Percentiles rank a stretch among this genome's conserved stretches.
phyloP scores from a whole-genome alignment of 768 basidiomycete species.

The Lentinula edodes region DNA sequence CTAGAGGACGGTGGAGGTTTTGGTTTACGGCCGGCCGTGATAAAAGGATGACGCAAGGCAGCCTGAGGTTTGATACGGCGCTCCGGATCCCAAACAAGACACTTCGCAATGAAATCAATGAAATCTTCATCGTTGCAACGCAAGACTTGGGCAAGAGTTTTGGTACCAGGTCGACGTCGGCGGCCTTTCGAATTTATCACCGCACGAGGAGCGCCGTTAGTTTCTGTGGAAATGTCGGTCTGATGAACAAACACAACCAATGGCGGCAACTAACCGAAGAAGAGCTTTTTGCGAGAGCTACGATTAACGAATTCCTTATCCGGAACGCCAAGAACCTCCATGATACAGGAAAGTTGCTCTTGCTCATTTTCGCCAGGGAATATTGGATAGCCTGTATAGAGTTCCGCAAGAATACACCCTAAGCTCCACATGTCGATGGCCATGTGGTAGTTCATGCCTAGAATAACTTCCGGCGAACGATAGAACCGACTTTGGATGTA shows the following conservation, averaged over 20 bases:
- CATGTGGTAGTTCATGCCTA: constrained; percentile 99
- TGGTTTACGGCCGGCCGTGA: constrained; percentile 57
- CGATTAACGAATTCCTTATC: constrained; percentile 94
- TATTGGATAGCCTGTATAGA: constrained; percentile 96
- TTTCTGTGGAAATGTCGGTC: constrained; percentile 46
- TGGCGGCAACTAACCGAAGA: constrained; percentile 70
- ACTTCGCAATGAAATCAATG: constrained; percentile 94
- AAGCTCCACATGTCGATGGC: constrained; percentile 99
- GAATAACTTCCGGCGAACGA: constrained; percentile 98
- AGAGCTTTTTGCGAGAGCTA: constrained; percentile 88
- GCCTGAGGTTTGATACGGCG: constrained; percentile 90
- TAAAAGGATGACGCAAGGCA: constrained; percentile 88
- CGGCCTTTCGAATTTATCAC: constrained; percentile 97
- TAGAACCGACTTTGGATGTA: constrained; percentile 99
- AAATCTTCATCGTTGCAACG: constrained; percentile 93
- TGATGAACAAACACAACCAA: constrained; percentile 7
- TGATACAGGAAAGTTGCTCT: constrained; percentile 96
- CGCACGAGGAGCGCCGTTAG: constrained; percentile 87
- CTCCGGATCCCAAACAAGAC: constrained; percentile 98
- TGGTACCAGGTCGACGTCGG: constrained; percentile 85
- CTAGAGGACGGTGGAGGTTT: constrained; percentile 44
- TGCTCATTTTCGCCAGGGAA: constrained; percentile 99
- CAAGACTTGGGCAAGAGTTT: constrained; percentile 83
- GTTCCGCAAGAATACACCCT: constrained; percentile 95
- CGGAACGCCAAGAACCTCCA: constrained; percentile 96